A percentile compares a stretch with the other conserved stretches of the same genome.
These are phyloP conservation scores for Botryobasidium botryosum DNA, from an alignment of 768 basidiomycete genomes.

Conservation along the genomic window DNA sequence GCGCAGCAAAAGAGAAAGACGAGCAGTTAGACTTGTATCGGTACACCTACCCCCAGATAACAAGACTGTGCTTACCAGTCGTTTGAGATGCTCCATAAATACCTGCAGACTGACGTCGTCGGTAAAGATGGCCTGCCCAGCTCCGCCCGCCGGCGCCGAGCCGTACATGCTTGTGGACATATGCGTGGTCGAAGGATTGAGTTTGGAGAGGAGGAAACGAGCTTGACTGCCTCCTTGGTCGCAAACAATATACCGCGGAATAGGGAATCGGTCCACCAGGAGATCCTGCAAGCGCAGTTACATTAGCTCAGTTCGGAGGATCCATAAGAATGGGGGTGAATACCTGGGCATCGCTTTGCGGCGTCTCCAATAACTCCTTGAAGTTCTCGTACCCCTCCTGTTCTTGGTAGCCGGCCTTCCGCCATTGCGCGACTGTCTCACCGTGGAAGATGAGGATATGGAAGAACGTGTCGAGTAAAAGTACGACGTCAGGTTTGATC, in stretches of 20 bases:
- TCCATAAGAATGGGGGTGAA: slow-evolving; percentile 8
- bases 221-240: slow-evolving; percentile 97
- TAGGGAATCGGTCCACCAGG: slow-evolving; percentile 87
- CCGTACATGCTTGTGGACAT: slow-evolving; percentile 83
- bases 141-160: slow-evolving; percentile 40
- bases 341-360: slow-evolving; percentile 79
- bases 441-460: slow-evolving; percentile 99
- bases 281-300: slow-evolving; percentile 76
- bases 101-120: slow-evolving; percentile 97
- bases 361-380: slow-evolving; percentile 78
- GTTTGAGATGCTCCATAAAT: slow-evolving; percentile 95
- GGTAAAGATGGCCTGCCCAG: slow-evolving; percentile 91
- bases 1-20: background rate
- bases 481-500: slow-evolving; percentile 90
- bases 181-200: slow-evolving; percentile 97
- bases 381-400: slow-evolving; percentile 99
- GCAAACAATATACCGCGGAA: slow-evolving; percentile 94
- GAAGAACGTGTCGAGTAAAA: slow-evolving; percentile 98
- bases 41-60: too few relatives aligned
- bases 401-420: slow-evolving; percentile 95
- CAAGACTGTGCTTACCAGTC: slow-evolving; percentile 36
- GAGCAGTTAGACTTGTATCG: background rate
- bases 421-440: slow-evolving; percentile 91
- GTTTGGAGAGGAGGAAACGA: slow-evolving; percentile 89
- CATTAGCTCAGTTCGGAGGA: too few relatives aligned